A percentile compares a stretch with the other conserved stretches of the same genome.
Evolutionary conservation across 345 rosid genomes (phyloP).

Genomic region (Salix arbutifolia): DNA sequence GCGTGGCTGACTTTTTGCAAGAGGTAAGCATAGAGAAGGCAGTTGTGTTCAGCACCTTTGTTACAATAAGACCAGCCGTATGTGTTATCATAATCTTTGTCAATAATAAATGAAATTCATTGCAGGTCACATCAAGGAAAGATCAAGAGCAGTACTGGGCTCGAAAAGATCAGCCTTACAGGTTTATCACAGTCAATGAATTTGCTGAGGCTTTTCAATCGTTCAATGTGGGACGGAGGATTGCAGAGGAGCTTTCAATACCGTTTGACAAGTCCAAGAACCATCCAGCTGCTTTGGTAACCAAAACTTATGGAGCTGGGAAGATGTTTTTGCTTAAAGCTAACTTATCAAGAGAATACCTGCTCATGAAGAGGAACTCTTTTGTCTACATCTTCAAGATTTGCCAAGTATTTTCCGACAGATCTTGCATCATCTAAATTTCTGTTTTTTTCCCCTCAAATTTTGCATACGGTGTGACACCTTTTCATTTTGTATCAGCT

Average conservation of each 20-base stretch:
- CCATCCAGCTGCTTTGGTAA: conserved; percentile 60
- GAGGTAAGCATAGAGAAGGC: conserved; percentile 41
- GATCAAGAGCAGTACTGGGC: conserved; percentile 75
- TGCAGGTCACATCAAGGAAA: conserved; percentile 68
- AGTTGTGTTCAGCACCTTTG: not conserved
- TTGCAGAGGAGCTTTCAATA: conserved; percentile 38
- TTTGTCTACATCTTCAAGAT: conserved; percentile 52
- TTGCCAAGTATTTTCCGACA: conserved; percentile 37
- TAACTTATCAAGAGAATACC: conserved; percentile 43
- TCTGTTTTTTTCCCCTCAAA: not conserved
- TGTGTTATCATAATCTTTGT: not conserved
- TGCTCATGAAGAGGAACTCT: conserved; percentile 63
- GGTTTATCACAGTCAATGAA: conserved; percentile 40
- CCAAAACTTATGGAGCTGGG: conserved; percentile 41
- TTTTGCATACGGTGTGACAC: not conserved
- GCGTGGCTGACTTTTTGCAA: conserved; percentile 71
- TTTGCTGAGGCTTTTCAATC: conserved; percentile 52
- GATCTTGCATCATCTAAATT: not conserved
- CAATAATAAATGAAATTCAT: not conserved
- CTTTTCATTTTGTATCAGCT: conserved; percentile 16
- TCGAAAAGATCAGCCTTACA: conserved; percentile 40
- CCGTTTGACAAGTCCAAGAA: conserved; percentile 47
- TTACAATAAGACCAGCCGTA: not conserved
- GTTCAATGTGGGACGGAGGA: conserved; percentile 34
- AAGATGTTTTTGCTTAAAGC: conserved; percentile 51